Conservation (phyloP, 23 red algal species). For the Pyropia yezoensis region DNA sequence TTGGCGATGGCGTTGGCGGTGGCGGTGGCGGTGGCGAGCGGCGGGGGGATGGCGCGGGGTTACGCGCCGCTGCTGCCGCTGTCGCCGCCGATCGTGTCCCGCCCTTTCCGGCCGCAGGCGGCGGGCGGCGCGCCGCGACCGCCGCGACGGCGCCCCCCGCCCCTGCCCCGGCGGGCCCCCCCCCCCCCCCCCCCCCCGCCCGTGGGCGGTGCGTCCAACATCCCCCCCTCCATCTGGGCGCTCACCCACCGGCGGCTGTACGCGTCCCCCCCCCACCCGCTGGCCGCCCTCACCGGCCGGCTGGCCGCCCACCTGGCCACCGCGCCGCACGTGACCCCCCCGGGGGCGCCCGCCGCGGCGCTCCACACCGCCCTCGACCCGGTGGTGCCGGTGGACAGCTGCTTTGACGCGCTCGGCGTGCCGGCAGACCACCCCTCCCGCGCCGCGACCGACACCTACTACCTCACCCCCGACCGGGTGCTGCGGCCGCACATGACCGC, state of each 20-base stretch:
- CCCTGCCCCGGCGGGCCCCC: no score
- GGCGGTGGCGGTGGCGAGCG: no score
- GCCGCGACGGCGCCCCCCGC: no score
- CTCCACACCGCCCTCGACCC: slow-evolving; percentile 21
- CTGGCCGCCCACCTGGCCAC: slow-evolving; percentile 6
- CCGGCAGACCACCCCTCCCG: slow-evolving; percentile 58
- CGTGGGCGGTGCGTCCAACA: no score
- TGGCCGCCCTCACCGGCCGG: slow-evolving; percentile 9
- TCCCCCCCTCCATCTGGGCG: slow-evolving; percentile 37
- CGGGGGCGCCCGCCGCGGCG: slow-evolving; percentile 2
- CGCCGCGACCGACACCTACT: slow-evolving; percentile 85
- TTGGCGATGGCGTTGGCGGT: no score
- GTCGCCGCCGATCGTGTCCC: no score
- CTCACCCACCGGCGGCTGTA: slow-evolving; percentile 23
- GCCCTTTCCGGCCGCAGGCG: no score
- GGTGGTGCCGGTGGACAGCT: slow-evolving; percentile 39
- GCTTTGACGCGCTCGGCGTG: slow-evolving; percentile 90
- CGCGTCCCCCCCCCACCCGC: slow-evolving; percentile 13
- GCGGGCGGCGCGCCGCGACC: no score
- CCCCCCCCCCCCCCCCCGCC: no score
- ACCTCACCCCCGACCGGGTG: slow-evolving; percentile 38
- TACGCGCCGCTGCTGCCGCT: no score
- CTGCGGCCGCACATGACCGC: slow-evolving; percentile 97
- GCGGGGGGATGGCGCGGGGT: no score
- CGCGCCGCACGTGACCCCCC: slow-evolving; percentile 18